Evolutionary conservation across 1,284 basidiomycete genomes (phyloP).

Genomic region (Boletus mariae): DNA sequence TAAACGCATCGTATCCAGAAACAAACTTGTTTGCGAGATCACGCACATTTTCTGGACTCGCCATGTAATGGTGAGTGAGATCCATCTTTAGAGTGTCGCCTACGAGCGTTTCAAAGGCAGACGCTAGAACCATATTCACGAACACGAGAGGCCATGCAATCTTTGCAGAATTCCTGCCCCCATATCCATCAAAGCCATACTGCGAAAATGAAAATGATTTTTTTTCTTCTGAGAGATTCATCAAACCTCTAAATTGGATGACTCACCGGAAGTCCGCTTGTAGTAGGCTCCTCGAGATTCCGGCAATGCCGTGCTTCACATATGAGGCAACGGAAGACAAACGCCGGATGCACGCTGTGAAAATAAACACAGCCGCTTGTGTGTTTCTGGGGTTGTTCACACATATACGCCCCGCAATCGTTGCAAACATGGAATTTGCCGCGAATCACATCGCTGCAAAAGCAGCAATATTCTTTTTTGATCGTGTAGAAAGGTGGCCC

Average conservation of each 20-base stretch:
- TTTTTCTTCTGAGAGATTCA: no score
- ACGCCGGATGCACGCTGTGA: background rate
- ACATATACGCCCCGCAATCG: background rate
- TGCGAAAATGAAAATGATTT: background rate
- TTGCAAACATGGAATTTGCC: background rate
- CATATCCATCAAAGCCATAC: background rate
- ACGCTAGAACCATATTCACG: background rate
- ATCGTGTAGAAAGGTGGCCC: background rate
- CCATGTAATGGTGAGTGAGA: background rate
- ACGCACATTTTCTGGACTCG: background rate
- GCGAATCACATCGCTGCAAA: background rate
- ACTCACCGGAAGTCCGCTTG: background rate
- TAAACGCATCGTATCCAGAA: no score
- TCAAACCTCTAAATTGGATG: no score
- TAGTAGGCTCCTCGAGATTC: background rate
- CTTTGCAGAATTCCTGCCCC: background rate
- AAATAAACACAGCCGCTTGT: no score
- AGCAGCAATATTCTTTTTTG: background rate
- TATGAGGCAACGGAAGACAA: background rate
- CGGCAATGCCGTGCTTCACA: background rate
- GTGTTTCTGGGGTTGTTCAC: background rate
- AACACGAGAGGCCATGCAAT: background rate
- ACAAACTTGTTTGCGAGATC: no score
- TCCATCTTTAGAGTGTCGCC: background rate
- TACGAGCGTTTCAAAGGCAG: background rate